A percentile compares a stretch with the other conserved stretches of the same genome.
phyloP scores from a whole-genome alignment of 2,329 filamentous ascomycete species.

The Plenodomus tracheiphilus region DNA sequence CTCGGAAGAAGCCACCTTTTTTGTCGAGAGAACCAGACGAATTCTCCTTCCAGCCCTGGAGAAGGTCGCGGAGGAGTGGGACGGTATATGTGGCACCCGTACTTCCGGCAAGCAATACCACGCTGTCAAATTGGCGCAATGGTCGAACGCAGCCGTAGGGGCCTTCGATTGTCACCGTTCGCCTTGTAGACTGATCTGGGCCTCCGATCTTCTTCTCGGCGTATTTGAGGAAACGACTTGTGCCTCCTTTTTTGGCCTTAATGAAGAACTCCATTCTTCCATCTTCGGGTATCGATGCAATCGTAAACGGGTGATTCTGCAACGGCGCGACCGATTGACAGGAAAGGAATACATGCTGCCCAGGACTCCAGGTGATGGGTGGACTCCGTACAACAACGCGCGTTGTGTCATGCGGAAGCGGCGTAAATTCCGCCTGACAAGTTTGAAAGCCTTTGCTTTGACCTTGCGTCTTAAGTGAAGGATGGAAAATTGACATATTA shows the following conservation, averaged over 20 bases:
- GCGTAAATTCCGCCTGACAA: conserved; percentile 45
- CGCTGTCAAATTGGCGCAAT: conserved; percentile 63
- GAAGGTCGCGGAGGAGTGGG: conserved; percentile 60
- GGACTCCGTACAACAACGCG: conserved; percentile 60
- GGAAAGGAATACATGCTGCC: conserved; percentile 66
- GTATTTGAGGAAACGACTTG: conserved; percentile 55
- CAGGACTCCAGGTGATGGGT: conserved; percentile 61
- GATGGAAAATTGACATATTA: conserved; percentile 47
- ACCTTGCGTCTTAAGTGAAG: conserved; percentile 33
- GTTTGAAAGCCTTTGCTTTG: conserved; percentile 37
- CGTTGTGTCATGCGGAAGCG: conserved; percentile 60
- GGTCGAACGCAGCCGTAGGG: conserved; percentile 57
- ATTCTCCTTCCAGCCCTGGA: conserved; percentile 50
- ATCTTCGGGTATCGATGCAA: conserved; percentile 60
- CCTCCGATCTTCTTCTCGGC: conserved; percentile 48
- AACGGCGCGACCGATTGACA: conserved; percentile 61
- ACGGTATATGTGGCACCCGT: conserved; percentile 63
- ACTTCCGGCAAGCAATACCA: conserved; percentile 62
- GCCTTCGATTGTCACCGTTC: conserved; percentile 56
- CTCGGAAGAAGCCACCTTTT: conserved; percentile 17
- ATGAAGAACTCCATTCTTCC: conserved; percentile 61
- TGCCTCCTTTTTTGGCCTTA: conserved; percentile 58
- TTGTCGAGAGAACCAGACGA: conserved; percentile 5
- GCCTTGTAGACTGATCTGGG: conserved; percentile 17
- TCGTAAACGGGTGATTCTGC: conserved; percentile 68